A percentile compares a stretch with the other conserved stretches of the same genome.
Evolutionary conservation across 371 early-diverging fungal species (phyloP).

Genomic region (Mucor plumbeus): DNA sequence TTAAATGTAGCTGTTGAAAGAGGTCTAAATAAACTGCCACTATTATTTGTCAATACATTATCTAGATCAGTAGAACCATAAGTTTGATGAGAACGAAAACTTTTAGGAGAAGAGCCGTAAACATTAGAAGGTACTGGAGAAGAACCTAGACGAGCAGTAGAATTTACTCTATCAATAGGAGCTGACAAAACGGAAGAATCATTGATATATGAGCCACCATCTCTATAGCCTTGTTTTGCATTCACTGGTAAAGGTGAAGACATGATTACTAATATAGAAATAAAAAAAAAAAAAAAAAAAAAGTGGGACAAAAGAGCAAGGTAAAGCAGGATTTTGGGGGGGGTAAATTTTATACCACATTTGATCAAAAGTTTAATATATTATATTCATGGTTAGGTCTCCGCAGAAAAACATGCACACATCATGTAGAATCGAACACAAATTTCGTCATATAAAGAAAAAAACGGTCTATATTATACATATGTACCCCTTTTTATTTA

Average conservation of each 20-base stretch:
- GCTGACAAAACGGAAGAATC: constrained; percentile 28
- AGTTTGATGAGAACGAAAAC: constrained; percentile 32
- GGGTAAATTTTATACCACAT: too few relatives aligned
- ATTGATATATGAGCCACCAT: constrained; percentile 15
- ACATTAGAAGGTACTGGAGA: constrained; percentile 30
- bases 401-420: background rate
- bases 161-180: constrained; percentile 39
- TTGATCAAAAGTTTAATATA: background rate
- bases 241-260: constrained; percentile 57
- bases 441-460: background rate
- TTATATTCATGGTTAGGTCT: background rate
- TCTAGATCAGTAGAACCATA: constrained; percentile 47
- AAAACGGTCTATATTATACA: background rate
- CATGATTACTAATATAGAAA: constrained; percentile 27
- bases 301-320: background rate
- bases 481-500: background rate
- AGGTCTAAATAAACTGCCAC: constrained; percentile 38
- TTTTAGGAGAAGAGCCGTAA: constrained; percentile 37
- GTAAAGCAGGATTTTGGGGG: too few relatives aligned
- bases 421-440: background rate
- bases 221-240: constrained; percentile 46
- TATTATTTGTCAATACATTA: constrained; percentile 31
- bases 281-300: constrained; percentile 17
- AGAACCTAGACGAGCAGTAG: constrained; percentile 44
- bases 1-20: constrained; percentile 42